Evolutionary conservation across 345 rosid genomes (phyloP).

Genomic region (Noccaea caerulescens): DNA sequence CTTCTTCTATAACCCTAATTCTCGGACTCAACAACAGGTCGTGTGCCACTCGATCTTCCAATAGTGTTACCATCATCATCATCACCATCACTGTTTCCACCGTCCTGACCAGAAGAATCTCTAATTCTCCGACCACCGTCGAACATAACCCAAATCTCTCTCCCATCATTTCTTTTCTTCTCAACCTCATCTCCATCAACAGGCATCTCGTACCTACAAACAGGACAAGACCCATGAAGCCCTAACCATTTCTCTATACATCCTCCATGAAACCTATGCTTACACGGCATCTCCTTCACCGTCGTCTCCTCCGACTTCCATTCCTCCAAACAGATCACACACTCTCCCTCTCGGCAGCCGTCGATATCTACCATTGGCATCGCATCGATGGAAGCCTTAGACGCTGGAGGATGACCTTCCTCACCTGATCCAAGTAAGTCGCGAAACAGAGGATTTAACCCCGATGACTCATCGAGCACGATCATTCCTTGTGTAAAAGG

Average conservation of each 20-base stretch:
- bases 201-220: conserved; percentile 82
- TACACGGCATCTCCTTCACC: conserved; percentile 80
- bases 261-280: conserved; percentile 70
- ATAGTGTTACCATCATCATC: conserved; percentile 11
- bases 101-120: conserved; percentile 32
- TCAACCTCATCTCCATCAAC: conserved; percentile 51
- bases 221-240: conserved; percentile 83
- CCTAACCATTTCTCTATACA: conserved; percentile 82
- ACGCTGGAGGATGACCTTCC: conserved; percentile 77
- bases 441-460: conserved; percentile 53
- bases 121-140: conserved; percentile 43
- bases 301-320: conserved; percentile 47
- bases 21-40: conserved; percentile 18
- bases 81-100: conserved; percentile 9
- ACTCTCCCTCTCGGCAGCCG: conserved; percentile 47
- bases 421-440: conserved; percentile 39
- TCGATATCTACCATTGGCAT: conserved; percentile 53
- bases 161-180: conserved; percentile 40
- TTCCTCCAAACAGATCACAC: conserved; percentile 74
- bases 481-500: conserved; percentile 73
- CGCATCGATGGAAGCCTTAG: conserved; percentile 70
- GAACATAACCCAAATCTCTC: conserved; percentile 64
- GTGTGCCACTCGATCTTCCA: conserved; percentile 1
- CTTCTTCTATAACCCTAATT: conserved; percentile 8
- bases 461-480: conserved; percentile 55